Percentiles rank a stretch among this genome's conserved stretches.
Evolutionary conservation across 306 rosid genomes (phyloP).

Genomic region (Neltuma alba): DNA sequence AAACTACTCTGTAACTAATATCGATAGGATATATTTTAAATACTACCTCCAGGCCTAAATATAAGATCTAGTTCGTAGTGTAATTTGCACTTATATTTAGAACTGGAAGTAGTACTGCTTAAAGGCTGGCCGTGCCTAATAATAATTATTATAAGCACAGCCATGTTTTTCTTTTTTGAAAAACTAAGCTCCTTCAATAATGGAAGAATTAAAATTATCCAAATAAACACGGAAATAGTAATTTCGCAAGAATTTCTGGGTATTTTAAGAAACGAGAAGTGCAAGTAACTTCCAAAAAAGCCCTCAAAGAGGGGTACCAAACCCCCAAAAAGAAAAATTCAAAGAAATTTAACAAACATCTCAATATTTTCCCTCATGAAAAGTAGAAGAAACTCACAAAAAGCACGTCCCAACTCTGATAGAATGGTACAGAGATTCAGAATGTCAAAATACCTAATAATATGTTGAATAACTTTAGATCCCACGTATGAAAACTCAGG

Average conservation of each 20-base stretch:
- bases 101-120: too few species aligned
- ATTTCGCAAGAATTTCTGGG: slow-evolving; percentile 15
- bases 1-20: slow-evolving; percentile 16
- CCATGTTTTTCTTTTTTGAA: too few species aligned
- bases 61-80: too few species aligned
- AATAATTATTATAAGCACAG: not conserved
- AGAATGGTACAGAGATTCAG: not conserved
- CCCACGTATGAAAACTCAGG: slow-evolving; percentile 7
- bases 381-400: not conserved
- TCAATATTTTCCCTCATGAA: not conserved
- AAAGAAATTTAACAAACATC: slow-evolving; percentile 14
- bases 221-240: not conserved
- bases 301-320: not conserved
- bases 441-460: slow-evolving; percentile 14
- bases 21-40: not conserved
- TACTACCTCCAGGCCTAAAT: too few species aligned
- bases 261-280: not conserved
- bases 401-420: not conserved
- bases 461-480: slow-evolving; percentile 22
- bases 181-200: not conserved
- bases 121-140: too few species aligned
- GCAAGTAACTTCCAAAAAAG: slow-evolving; percentile 16
- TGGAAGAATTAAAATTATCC: not conserved
- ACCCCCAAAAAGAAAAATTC: not conserved
- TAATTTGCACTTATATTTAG: too few species aligned